Base-by-base conservation (phyloP, 2,329 filamentous ascomycete species). In the Gnomoniopsis sp. region DNA sequence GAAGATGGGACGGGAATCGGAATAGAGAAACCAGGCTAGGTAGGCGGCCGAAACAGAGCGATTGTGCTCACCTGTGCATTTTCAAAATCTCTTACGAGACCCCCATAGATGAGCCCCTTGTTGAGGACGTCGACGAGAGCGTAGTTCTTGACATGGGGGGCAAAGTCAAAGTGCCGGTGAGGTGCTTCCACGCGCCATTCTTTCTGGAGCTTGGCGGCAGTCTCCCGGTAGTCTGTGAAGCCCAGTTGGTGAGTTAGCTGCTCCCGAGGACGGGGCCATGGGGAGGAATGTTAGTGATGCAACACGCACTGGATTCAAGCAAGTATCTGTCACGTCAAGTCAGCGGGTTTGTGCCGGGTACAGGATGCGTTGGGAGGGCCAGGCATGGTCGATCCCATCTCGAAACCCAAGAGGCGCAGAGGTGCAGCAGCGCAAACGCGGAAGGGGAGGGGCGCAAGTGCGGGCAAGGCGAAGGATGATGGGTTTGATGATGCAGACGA, bases 171-270 rank as follows among this genome's bases (percentile, higher is more conserved):
- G 61, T 86, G 77, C 67, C 80, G 79, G 70, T 87, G 83, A 66
- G 85, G 85, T 72, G 83, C 78, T 67, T 79, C 76, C 64, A 86
- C 75, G 72, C 85, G 80, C 85, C 85, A 88, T 75, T 88, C 85
- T 70, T 87, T 87, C 68, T 87, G 84, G 65, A 88, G 83, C 70
- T 86, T 86, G 74, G 83, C 81, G 56, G 85, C 85, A 47, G 85
- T 86, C 71, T 88, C 85, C 73, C 82, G 81, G 76, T 86, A 88
- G 76, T 87, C 85, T 88, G 75, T 66, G 68, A 51, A 54, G 41
- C 21, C 66, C 65, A 60, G 64, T 64, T 64, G 64, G 71, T 76
- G 68, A 72, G 71, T 72, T 67, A 66, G 59, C 62, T 62, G 53
- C 52, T 66, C 61, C 65, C 60, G 54, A 44, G 22, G 46, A 44